phyloP scores from a whole-genome alignment of 768 basidiomycete species.

The Termitomyces sp. region DNA sequence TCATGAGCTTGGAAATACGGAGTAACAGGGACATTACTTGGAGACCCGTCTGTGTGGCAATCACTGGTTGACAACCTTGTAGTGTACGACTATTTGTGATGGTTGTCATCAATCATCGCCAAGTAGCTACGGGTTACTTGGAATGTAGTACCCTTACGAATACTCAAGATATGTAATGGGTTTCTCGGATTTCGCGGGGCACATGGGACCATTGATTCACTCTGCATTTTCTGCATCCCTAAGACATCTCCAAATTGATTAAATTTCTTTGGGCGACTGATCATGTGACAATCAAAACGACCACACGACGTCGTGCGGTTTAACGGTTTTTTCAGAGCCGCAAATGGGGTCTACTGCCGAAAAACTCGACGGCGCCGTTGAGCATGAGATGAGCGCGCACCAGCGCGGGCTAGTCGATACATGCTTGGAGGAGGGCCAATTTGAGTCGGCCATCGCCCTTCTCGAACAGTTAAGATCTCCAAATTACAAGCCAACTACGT shows the following conservation, averaged over 20 bases:
- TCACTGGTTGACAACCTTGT: not conserved
- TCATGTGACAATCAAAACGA: not conserved
- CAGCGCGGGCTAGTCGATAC: slow-evolving; percentile 61
- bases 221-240: too few relatives aligned
- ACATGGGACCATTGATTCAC: too few relatives aligned
- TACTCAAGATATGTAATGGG: too few relatives aligned
- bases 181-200: too few relatives aligned
- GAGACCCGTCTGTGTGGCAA: not conserved
- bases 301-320: not conserved
- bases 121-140: too few relatives aligned
- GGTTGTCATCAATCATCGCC: slow-evolving; percentile 1
- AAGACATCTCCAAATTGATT: not conserved
- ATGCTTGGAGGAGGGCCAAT: slow-evolving; percentile 75
- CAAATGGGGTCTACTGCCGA: not conserved
- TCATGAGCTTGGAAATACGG: slow-evolving; percentile 10
- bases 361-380: slow-evolving; percentile 14
- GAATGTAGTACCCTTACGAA: too few relatives aligned
- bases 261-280: not conserved
- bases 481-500: slow-evolving; percentile 56
- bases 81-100: slow-evolving; percentile 3
- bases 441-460: slow-evolving; percentile 58
- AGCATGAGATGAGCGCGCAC: slow-evolving; percentile 41
- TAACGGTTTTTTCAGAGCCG: not conserved
- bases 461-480: slow-evolving; percentile 59
- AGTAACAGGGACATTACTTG: slow-evolving; percentile 15